Conservation (phyloP, 192 early-diverging fungal genomes). For the Backusella australiensis region DNA sequence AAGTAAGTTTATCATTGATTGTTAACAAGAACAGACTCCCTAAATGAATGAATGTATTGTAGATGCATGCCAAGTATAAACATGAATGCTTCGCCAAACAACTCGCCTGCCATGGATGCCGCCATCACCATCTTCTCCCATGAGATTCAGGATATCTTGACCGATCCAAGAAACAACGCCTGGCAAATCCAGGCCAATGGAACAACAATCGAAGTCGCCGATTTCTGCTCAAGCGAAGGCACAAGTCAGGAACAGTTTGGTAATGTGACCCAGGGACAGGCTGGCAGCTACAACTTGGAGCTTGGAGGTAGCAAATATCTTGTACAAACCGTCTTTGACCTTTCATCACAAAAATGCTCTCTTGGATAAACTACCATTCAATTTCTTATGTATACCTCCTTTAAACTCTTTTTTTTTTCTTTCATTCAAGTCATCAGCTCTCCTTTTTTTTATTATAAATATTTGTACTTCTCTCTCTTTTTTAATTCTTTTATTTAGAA, state of each 20-base stretch:
- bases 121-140: constrained; percentile 36
- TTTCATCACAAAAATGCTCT: constrained; percentile 9
- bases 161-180: constrained; percentile 31
- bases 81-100: constrained; percentile 32
- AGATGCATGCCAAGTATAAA: constrained; percentile 33
- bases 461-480: neutral
- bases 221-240: constrained; percentile 26
- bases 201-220: constrained; percentile 21
- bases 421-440: neutral
- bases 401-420: neutral
- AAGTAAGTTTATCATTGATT: constrained; percentile 7
- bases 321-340: constrained; percentile 27
- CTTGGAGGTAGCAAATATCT: constrained; percentile 22
- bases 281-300: constrained; percentile 28
- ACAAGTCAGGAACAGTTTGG: constrained; percentile 13
- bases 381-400: constrained; percentile 9
- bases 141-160: constrained; percentile 37
- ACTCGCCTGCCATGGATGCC: constrained; percentile 31
- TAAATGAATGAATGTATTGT: neutral
- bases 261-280: constrained; percentile 5
- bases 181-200: constrained; percentile 21
- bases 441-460: constrained; percentile 4
- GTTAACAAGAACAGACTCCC: neutral
- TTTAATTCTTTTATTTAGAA: neutral
- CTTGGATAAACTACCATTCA: constrained; percentile 1